Base-by-base conservation (phyloP, 495 filamentous ascomycete genomes). In the Penicillium nucicola region DNA sequence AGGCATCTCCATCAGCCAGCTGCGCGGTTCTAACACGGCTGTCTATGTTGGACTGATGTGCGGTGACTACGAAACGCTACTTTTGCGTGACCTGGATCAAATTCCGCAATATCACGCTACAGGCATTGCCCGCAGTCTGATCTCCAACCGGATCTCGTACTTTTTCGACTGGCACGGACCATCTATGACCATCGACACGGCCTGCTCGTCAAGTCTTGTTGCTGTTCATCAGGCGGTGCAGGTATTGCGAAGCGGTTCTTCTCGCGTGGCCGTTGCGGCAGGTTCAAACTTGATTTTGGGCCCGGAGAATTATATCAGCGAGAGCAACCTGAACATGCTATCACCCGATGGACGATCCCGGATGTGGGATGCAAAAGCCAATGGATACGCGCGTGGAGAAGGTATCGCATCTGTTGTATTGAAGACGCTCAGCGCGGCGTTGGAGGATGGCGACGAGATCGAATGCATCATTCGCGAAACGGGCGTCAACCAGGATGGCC, bases 101-200 rank as follows among this genome's bases (percentile, higher is more conserved):
- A 81, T 83, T 42, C 45, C 72, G 0, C 67, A 77, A 11, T 61
- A 48, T 20, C 48, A 74, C 2, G 70, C 71, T 1, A 70, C 81
- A 3, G 84, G 83, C 1, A 77, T 71, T 0, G 69, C 70, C 1
- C 55, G 68, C 0, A 62, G 60, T 22, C 71, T 83, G 45, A 38
- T 78, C 1, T 72, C 80, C 2, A 82, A 84, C 45, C 71, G 82
- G 0, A 49, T 85, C 0, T 81, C 77, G 0, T 80, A 81, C 43
- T 80, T 79, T 52, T 84, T 80, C 41, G 73, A 84, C 48, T 73
- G 77, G 61, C 66, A 72, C 0, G 82, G 82, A 0, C 76, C 81
- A 0, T 74, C 69, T 2, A 73, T 84, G 68, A 80, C 77, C 0
- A 67, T 84, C 1, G 81, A 85, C 49, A 84, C 81, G 0, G 82